Evolutionary conservation across 768 basidiomycete species (phyloP).

Genomic region (Lyophyllum semitale): DNA sequence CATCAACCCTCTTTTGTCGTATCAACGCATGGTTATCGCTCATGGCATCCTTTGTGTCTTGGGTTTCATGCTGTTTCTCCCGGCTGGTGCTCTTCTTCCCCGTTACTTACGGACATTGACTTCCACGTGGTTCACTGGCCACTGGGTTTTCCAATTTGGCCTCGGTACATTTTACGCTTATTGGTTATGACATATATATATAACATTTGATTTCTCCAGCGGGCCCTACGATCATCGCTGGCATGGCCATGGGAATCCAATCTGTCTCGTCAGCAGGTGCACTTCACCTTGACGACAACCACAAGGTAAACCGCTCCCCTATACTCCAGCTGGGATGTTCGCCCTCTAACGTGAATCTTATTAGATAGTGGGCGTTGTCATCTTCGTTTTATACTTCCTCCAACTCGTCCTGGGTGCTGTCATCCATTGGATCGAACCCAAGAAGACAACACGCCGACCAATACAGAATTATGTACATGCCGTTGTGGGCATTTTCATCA

Average conservation of each 20-base stretch:
- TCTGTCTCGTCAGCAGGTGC: constrained; percentile 38
- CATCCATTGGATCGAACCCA: constrained; percentile 56
- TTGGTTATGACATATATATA: constrained; percentile 12
- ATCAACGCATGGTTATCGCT: constrained; percentile 52
- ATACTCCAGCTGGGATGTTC: not conserved
- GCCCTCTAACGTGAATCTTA: constrained; percentile 5
- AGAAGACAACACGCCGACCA: constrained; percentile 37
- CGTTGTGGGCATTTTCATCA: constrained; percentile 49
- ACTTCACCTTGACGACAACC: constrained; percentile 42
- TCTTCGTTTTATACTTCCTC: constrained; percentile 50
- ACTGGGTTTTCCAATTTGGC: constrained; percentile 51
- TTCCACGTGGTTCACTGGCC: constrained; percentile 52
- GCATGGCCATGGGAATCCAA: constrained; percentile 43
- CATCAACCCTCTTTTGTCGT: constrained; percentile 41
- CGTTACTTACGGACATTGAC: constrained; percentile 53
- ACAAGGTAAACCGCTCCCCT: constrained; percentile 40
- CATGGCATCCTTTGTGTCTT: constrained; percentile 53
- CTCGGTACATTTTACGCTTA: constrained; percentile 35
- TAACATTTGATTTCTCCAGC: constrained; percentile 31
- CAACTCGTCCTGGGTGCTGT: constrained; percentile 53
- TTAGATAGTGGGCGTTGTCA: constrained; percentile 52
- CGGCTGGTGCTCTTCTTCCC: constrained; percentile 54
- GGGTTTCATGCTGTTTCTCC: constrained; percentile 56
- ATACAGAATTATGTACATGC: constrained; percentile 63
- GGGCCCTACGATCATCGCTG: constrained; percentile 43